Evolutionary conservation across 225 moss, liverwort and hornwort species (phyloP), one percentile per base, ranked within the genome.

Genomic region (Physcomitrellopsis africana): DNA sequence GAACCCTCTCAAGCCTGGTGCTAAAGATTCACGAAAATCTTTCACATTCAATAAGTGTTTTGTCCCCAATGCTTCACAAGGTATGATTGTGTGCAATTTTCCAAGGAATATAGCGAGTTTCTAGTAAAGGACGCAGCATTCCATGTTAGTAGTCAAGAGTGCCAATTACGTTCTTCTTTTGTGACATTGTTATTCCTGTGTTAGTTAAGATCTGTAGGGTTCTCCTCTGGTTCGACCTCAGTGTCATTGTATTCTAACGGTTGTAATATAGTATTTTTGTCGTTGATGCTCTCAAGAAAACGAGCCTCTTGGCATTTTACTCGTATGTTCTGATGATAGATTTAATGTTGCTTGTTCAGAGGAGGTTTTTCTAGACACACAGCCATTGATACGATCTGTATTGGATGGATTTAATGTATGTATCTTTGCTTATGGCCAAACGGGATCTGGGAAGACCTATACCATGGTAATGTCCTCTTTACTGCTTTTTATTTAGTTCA

Each of bases 381-480:
- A 93, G 67, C 93, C 93, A 67, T 66, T 93, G 65, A 93, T 93
- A 48, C 93, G 93, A 37, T 93, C 93, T 45, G 93, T 91, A 61
- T 87, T 93, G 57, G 93, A 93, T 83, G 93, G 93, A 23, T 93
- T 84, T 66, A 93, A 93, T 70, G 93, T 93, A 65, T 93, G 93
- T 86, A 93, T 93, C 73, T 93, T 93, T 73, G 93, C 93, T 44
- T 93, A 93, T 29, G 91, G 93, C 37, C 93, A 93, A 78, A 93
- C 93, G 29, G 93, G 93, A 52, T 84, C 86, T 59, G 93, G 93
- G 10, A 93, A 93, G 77, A 93, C 93, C 9, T 91, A 87, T 77
- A 93, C 93, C 32, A 91, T 91, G 93, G 86, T 86, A 77, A 37
- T 37, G 32, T 51, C 10, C 54, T 65, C 51, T 49, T 51, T 15